A percentile compares a stretch with the other conserved stretches of the same genome.
Evolutionary conservation across 2,329 filamentous ascomycete species (phyloP).

Genomic region (Sporothrix phasma): DNA sequence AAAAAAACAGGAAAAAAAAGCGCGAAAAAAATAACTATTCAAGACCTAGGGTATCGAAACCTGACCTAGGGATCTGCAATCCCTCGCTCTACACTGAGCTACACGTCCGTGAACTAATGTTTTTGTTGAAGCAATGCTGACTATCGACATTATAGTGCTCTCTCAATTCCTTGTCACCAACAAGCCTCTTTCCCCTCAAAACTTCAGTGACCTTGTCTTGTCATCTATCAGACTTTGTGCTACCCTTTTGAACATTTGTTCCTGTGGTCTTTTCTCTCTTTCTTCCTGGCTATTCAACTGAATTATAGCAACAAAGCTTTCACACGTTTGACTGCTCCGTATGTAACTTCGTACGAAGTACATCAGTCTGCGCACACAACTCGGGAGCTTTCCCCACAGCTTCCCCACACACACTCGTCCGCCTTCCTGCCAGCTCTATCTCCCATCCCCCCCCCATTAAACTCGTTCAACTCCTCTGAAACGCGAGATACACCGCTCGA

Average conservation of each 20-base stretch:
- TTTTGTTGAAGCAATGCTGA: neutral
- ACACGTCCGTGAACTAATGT: conserved; percentile 13
- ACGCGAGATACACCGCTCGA: neutral
- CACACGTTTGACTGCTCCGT: too few relatives aligned
- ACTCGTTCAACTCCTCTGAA: neutral
- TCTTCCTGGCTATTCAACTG: too few relatives aligned
- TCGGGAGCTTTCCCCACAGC: too few relatives aligned
- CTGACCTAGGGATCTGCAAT: conserved; percentile 18
- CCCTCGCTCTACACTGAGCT: conserved; percentile 18
- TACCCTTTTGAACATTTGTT: too few relatives aligned
- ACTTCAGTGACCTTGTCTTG: too few relatives aligned
- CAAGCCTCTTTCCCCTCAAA: too few relatives aligned
- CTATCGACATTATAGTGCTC: neutral
- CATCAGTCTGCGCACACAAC: too few relatives aligned
- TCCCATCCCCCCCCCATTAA: neutral
- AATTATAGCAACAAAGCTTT: too few relatives aligned
- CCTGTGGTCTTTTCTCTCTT: too few relatives aligned
- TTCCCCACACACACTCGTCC: conserved; percentile 3
- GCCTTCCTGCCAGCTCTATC: neutral
- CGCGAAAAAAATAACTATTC: conserved; percentile 7
- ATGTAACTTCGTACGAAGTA: too few relatives aligned
- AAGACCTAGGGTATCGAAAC: conserved; percentile 16
- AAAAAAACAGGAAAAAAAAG: neutral
- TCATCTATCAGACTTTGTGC: too few relatives aligned
- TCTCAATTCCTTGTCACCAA: neutral